Conservation (phyloP, 169 alveolate genomes). For the Eimeria zaria region DNA sequence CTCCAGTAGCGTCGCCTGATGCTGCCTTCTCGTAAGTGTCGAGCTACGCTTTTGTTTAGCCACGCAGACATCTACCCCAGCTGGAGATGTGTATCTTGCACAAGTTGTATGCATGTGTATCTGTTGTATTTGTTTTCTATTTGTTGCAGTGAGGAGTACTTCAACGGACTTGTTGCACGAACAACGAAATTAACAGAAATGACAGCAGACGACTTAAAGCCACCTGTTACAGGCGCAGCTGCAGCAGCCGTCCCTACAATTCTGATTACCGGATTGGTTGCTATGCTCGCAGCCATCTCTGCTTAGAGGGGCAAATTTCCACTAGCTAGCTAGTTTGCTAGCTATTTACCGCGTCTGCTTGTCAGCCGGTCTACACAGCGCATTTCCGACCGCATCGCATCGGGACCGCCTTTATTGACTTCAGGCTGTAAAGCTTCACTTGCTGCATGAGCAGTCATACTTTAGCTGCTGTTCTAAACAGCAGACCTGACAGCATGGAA, state of each 20-base stretch:
- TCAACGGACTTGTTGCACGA: not conserved
- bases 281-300: not conserved
- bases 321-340: not conserved
- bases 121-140: too few species aligned
- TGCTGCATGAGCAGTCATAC: not conserved
- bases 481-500: not conserved
- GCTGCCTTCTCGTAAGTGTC: not conserved
- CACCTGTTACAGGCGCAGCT: not conserved
- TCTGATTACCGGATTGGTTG: not conserved
- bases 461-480: not conserved
- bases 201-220: not conserved
- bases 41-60: not conserved
- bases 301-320: not conserved
- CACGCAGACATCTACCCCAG: too few species aligned
- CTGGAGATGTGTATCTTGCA: not conserved
- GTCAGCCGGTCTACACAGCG: not conserved
- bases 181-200: not conserved
- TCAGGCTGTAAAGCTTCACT: not conserved
- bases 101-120: too few species aligned
- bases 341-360: not conserved
- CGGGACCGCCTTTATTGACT: not conserved
- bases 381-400: not conserved
- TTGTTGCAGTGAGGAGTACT: slow-evolving; percentile 14
- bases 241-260: not conserved
- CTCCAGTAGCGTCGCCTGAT: not conserved